These are phyloP conservation scores for Scorias spongiosa DNA, from an alignment of 2,329 filamentous ascomycete species.

Conservation along the genomic window DNA sequence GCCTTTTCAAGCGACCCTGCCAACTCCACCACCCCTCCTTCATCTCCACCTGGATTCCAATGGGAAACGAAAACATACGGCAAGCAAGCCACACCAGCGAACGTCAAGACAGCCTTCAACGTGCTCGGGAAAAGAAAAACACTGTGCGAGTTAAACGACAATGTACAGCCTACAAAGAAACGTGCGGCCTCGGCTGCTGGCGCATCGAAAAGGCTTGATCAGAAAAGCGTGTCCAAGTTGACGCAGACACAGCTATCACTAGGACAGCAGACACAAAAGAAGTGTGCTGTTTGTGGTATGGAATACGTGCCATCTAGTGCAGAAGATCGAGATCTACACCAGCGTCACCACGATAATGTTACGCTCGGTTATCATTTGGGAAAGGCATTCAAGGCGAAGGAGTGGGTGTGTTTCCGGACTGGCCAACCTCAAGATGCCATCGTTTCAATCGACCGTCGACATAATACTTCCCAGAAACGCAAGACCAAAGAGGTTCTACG, in stretches of 20 bases:
- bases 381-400: constrained; percentile 19
- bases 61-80: constrained; percentile 15
- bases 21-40: constrained; percentile 33
- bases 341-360: constrained; percentile 48
- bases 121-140: constrained; percentile 18
- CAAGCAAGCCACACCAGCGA: constrained; percentile 6
- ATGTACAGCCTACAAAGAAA: constrained; percentile 17
- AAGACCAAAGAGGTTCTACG: constrained; percentile 40
- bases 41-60: constrained; percentile 34
- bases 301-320: constrained; percentile 47
- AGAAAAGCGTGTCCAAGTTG: constrained; percentile 17
- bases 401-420: not conserved
- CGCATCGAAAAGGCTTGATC: constrained; percentile 14
- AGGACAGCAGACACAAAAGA: constrained; percentile 39
- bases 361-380: constrained; percentile 45
- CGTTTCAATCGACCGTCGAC: constrained; percentile 42
- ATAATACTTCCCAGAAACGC: constrained; percentile 36
- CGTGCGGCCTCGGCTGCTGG: constrained; percentile 13
- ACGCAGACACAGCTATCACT: constrained; percentile 48
- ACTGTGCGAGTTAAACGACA: constrained; percentile 14
- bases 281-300: constrained; percentile 49
- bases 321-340: constrained; percentile 47
- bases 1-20: constrained; percentile 12
- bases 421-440: constrained; percentile 17
- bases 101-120: constrained; percentile 16